Percentiles rank a stretch among this genome's conserved stretches.
phyloP scores from a whole-genome alignment of 306 rosid species.

The Carpinus viminea region DNA sequence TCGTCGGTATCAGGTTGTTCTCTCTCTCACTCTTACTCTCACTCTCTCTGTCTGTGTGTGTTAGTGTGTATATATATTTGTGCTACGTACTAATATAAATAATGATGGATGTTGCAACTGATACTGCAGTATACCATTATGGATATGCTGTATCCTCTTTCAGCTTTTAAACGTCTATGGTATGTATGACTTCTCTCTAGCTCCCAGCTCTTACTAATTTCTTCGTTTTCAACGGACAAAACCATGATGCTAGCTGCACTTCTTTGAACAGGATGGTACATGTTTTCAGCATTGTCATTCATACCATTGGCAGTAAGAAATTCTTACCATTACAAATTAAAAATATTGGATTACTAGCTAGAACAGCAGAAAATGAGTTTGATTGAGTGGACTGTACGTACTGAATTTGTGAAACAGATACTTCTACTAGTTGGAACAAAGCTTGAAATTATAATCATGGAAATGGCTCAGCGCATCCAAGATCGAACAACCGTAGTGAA shows the following conservation, averaged over 20 bases:
- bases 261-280: constrained; percentile 56
- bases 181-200: constrained; percentile 36
- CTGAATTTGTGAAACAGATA: constrained; percentile 34
- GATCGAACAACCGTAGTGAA: constrained; percentile 59
- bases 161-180: constrained; percentile 57
- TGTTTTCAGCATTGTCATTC: constrained; percentile 53
- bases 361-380: not conserved
- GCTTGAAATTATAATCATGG: constrained; percentile 61
- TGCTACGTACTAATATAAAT: not conserved
- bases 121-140: constrained; percentile 52
- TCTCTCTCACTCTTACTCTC: not conserved
- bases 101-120: not conserved
- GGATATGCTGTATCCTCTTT: constrained; percentile 58
- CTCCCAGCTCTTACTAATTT: not conserved
- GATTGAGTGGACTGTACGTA: not conserved
- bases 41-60: not conserved
- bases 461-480: constrained; percentile 77
- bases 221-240: not conserved
- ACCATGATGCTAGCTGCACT: not conserved
- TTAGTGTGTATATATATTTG: not conserved
- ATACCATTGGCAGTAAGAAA: constrained; percentile 55
- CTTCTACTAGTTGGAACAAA: constrained; percentile 62
- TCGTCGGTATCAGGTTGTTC: constrained; percentile 63
- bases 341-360: too few species aligned
- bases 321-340: not conserved